Percentiles rank a stretch among this genome's conserved stretches.
Evolutionary conservation across 768 basidiomycete genomes (phyloP).

Genomic region (Kwoniella botswanensis): DNA sequence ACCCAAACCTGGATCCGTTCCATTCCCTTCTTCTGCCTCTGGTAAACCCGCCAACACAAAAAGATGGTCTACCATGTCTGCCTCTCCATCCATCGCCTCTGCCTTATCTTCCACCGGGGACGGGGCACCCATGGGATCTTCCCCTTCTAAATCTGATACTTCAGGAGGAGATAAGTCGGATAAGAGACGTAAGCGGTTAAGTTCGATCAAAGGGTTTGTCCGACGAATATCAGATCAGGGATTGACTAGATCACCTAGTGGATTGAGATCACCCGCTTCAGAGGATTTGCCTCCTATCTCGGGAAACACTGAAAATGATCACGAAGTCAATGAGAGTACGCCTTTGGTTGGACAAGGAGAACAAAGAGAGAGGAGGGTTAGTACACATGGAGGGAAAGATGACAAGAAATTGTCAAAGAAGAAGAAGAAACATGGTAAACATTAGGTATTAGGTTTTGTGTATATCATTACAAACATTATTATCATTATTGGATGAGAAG

Average conservation of each 20-base stretch:
- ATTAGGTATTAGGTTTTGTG: not conserved
- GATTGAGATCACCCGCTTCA: constrained; percentile 17
- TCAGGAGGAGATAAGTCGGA: constrained; percentile 31
- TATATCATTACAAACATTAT: not conserved
- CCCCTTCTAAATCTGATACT: constrained; percentile 1
- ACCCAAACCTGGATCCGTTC: constrained; percentile 14
- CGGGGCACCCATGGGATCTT: not conserved
- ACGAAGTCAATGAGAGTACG: not conserved
- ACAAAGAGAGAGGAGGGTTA: constrained; percentile 17
- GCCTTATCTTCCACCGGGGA: constrained; percentile 26
- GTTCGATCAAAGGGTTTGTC: constrained; percentile 51
- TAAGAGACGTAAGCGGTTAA: constrained; percentile 45
- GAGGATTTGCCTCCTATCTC: constrained; percentile 16
- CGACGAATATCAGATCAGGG: constrained; percentile 51
- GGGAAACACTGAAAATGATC: not conserved
- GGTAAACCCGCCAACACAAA: constrained; percentile 19
- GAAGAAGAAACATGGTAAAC: constrained; percentile 28
- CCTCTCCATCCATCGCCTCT: constrained; percentile 18
- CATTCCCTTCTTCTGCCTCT: constrained; percentile 24
- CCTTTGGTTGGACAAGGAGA: not conserved
- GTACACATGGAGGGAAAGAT: constrained; percentile 7
- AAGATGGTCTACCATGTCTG: constrained; percentile 24
- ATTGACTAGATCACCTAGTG: constrained; percentile 16
- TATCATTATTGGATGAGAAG: not conserved
- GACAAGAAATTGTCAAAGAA: constrained; percentile 22